Evolutionary conservation across 78 protist genomes (phyloP).

Genomic region (Polysphondylium violaceum): DNA sequence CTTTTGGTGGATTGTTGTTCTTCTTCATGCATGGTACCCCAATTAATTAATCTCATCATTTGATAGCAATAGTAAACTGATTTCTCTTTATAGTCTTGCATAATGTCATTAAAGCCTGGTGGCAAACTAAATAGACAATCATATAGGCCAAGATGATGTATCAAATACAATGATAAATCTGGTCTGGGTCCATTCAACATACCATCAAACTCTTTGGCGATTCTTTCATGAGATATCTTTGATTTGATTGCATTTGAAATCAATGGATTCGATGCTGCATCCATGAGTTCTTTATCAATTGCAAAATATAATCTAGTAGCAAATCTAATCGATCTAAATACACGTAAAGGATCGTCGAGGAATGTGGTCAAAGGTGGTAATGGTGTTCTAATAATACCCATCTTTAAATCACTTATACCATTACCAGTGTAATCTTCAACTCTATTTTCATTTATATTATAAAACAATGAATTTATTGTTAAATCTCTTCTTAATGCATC

Average conservation of each 20-base stretch:
- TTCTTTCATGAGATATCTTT: constrained; percentile 87
- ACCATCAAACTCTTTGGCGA: constrained; percentile 84
- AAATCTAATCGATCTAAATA: constrained; percentile 93
- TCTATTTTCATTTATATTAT: constrained; percentile 87
- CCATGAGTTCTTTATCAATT: constrained; percentile 56
- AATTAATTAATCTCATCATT: constrained; percentile 3
- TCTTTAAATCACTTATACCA: constrained; percentile 89
- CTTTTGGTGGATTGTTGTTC: constrained; percentile 7
- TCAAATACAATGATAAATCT: constrained; percentile 27
- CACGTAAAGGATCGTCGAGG: constrained; percentile 97
- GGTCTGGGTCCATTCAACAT: constrained; percentile 80
- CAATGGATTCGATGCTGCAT: constrained; percentile 13
- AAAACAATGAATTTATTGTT: constrained; percentile 97
- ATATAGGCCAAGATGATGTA: constrained; percentile 34
- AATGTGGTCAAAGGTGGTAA: constrained; percentile 92
- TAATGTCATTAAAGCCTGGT: not conserved
- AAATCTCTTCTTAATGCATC: constrained; percentile 97
- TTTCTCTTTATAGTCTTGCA: not conserved
- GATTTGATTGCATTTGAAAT: constrained; percentile 74
- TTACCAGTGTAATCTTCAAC: constrained; percentile 90
- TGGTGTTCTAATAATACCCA: constrained; percentile 92
- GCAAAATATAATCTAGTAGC: constrained; percentile 87
- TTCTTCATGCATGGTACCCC: not conserved
- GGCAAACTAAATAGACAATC: constrained; percentile 66
- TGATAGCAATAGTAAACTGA: not conserved